A percentile compares a stretch with the other conserved stretches of the same genome.
Conservation (phyloP, 257 asterid species). For the Ehretia macrophylla region DNA sequence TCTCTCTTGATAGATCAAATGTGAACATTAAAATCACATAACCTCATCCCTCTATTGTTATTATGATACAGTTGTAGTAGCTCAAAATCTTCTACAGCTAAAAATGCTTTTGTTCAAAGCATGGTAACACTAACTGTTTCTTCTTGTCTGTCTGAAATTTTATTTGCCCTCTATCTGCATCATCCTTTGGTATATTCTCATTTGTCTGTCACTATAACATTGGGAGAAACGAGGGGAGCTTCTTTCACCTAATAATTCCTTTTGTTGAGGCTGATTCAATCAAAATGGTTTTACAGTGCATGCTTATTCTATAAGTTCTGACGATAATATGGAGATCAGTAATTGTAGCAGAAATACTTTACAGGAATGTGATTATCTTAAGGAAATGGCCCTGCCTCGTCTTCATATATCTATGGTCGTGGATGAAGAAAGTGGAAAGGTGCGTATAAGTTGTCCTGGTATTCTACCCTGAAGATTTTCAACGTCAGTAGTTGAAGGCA, state of each 20-base stretch:
- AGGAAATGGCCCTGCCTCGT: slow-evolving; percentile 64
- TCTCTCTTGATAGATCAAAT: too few species aligned
- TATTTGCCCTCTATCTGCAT: too few species aligned
- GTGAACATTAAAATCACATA: too few species aligned
- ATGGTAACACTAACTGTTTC: too few species aligned
- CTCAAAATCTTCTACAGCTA: too few species aligned
- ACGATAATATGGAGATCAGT: not conserved
- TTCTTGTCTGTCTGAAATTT: too few species aligned
- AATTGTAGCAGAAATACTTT: slow-evolving; percentile 11
- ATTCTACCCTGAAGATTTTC: not conserved
- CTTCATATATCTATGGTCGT: slow-evolving; percentile 74
- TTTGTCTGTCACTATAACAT: too few species aligned
- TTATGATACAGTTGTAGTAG: too few species aligned
- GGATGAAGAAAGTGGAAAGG: slow-evolving; percentile 83
- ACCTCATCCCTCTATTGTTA: too few species aligned
- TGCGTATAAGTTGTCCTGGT: slow-evolving; percentile 14
- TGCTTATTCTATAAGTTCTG: not conserved
- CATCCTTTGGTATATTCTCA: too few species aligned
- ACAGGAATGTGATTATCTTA: slow-evolving; percentile 88
- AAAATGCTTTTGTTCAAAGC: too few species aligned
- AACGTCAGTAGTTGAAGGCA: not conserved
- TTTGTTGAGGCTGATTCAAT: not conserved
- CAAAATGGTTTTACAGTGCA: not conserved
- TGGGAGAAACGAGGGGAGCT: too few species aligned
- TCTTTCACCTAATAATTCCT: not conserved